These are phyloP conservation scores for Microdochium bolleyi DNA, from an alignment of 2,329 filamentous ascomycete species.

Conservation along the genomic window DNA sequence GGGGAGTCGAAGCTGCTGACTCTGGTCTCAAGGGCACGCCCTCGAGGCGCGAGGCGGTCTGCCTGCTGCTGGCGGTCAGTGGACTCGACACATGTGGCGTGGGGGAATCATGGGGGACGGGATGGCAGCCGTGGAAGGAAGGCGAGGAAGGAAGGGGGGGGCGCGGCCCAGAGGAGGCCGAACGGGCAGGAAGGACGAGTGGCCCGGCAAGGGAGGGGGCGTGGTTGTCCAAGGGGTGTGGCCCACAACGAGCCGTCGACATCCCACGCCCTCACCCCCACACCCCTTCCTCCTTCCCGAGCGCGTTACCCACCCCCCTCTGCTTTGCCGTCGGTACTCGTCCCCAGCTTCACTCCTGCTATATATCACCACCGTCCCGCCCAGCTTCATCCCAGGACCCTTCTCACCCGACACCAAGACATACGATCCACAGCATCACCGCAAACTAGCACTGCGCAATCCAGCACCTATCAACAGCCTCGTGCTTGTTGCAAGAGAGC, in stretches of 20 bases:
- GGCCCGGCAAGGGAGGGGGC: not conserved
- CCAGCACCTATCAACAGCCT: not conserved
- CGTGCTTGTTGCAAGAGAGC: conserved; percentile 20
- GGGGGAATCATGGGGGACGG: not conserved
- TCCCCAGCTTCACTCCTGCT: not conserved
- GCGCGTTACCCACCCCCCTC: not conserved
- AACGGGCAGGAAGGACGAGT: not conserved
- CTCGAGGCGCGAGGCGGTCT: not conserved
- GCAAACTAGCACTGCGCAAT: not conserved
- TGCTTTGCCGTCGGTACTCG: not conserved
- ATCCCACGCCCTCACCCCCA: not conserved
- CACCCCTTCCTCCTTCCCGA: not conserved
- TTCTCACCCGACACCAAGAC: not conserved
- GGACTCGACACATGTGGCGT: not conserved
- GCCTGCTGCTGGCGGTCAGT: not conserved
- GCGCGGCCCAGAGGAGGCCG: not conserved
- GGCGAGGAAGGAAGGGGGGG: not conserved
- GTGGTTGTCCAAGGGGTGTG: not conserved
- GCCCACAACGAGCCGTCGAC: not conserved
- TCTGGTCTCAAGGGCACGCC: not conserved
- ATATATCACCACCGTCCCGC: not conserved
- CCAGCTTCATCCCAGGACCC: not conserved
- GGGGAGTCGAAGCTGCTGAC: not conserved
- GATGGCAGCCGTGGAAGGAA: not conserved
- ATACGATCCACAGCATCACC: not conserved